Percentiles rank a stretch among this genome's conserved stretches.
These are phyloP conservation scores for Sanguinoderma infundibulare DNA, from an alignment of 1,284 basidiomycete species.

Conservation along the genomic window DNA sequence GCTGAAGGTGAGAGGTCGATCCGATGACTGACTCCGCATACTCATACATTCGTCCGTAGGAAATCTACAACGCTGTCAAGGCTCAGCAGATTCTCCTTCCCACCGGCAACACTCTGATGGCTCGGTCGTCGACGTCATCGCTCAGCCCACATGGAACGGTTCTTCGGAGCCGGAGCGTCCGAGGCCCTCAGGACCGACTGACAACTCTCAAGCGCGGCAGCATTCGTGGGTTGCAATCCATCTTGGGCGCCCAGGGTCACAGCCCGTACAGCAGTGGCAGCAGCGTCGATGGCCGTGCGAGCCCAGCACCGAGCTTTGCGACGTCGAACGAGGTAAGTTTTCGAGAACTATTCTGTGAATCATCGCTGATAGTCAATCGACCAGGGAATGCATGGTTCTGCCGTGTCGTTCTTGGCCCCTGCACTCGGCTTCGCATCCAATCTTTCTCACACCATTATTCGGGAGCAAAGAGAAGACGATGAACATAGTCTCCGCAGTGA, in stretches of 20 bases:
- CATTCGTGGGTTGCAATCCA: slow-evolving; percentile 83
- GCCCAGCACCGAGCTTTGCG: slow-evolving; percentile 88
- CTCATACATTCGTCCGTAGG: slow-evolving; percentile 48
- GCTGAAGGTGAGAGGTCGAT: slow-evolving; percentile 68
- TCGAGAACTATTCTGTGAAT: neutral
- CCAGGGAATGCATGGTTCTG: slow-evolving; percentile 42
- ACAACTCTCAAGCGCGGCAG: slow-evolving; percentile 87
- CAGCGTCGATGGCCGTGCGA: slow-evolving; percentile 82
- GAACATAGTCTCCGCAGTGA: slow-evolving; percentile 70
- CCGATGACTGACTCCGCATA: neutral
- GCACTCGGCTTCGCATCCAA: slow-evolving; percentile 96
- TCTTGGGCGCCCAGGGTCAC: slow-evolving; percentile 63
- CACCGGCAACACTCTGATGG: slow-evolving; percentile 45
- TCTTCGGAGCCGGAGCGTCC: slow-evolving; percentile 69
- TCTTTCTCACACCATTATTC: slow-evolving; percentile 94
- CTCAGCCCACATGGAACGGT: slow-evolving; percentile 53
- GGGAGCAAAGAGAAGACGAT: slow-evolving; percentile 93
- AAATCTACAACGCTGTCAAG: slow-evolving; percentile 94
- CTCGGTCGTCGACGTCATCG: slow-evolving; percentile 57
- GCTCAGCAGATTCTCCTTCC: slow-evolving; percentile 91
- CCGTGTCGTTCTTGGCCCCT: slow-evolving; percentile 66
- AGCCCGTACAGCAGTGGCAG: slow-evolving; percentile 83
- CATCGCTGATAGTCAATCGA: slow-evolving; percentile 3
- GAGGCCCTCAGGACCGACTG: slow-evolving; percentile 67
- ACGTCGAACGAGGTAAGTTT: slow-evolving; percentile 79